These are phyloP conservation scores for Hericium alpestre DNA, from an alignment of 768 basidiomycete species.

Conservation along the genomic window DNA sequence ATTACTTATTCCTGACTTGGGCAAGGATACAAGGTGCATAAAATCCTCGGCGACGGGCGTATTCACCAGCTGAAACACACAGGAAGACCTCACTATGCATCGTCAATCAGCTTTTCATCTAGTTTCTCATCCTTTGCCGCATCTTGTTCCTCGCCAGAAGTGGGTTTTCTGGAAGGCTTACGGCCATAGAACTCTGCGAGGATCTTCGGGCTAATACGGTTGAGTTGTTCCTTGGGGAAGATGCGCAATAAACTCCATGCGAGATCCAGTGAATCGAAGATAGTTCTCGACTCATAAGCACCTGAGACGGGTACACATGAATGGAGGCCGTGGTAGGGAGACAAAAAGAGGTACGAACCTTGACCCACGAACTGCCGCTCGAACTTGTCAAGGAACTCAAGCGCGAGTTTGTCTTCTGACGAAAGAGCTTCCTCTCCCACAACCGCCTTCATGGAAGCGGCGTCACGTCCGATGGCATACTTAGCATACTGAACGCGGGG, in stretches of 20 bases:
- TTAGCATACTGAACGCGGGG: constrained; percentile 69
- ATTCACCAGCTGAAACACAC: too few relatives aligned
- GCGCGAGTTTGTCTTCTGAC: constrained; percentile 87
- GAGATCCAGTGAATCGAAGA: constrained; percentile 95
- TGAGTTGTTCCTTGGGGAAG: constrained; percentile 97
- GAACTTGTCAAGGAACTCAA: constrained; percentile 97
- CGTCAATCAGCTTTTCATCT: constrained; percentile 59
- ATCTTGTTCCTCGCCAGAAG: constrained; percentile 30
- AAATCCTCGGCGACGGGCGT: too few relatives aligned
- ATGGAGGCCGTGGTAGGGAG: not conserved
- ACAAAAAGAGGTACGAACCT: constrained; percentile 37
- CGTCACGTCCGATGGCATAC: constrained; percentile 95
- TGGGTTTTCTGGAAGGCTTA: constrained; percentile 59
- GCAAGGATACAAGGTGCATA: too few relatives aligned
- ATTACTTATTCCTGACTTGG: too few relatives aligned
- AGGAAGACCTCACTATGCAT: constrained; percentile 1
- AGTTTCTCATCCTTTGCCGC: constrained; percentile 28
- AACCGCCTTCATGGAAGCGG: constrained; percentile 97
- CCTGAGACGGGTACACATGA: constrained; percentile 33
- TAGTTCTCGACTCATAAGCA: constrained; percentile 87
- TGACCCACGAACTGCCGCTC: constrained; percentile 96
- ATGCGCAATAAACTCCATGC: constrained; percentile 95
- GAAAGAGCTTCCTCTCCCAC: constrained; percentile 97
- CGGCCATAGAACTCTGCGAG: constrained; percentile 88
- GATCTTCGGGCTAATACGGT: constrained; percentile 96